These are phyloP conservation scores for Geotrichum aggregatum DNA, from an alignment of 1,139 yeast species.

Conservation along the genomic window DNA sequence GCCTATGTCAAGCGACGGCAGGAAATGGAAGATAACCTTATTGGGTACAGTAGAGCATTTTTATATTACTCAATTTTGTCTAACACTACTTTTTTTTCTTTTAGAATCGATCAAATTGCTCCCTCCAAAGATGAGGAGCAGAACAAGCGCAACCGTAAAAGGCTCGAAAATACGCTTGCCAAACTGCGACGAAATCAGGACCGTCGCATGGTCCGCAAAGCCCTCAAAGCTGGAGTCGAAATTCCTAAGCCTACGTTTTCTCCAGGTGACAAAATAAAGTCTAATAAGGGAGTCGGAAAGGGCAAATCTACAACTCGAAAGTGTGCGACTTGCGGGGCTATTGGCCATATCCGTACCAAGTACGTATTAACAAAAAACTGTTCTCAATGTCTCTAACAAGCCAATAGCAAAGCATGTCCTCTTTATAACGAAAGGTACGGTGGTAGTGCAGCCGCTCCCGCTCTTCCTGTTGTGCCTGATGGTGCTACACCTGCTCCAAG, in stretches of 20 bases:
- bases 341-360: conserved; percentile 91
- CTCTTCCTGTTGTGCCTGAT: conserved; percentile 8
- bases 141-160: conserved; percentile 71
- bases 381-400: conserved; percentile 17
- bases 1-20: conserved; percentile 81
- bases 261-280: conserved; percentile 40
- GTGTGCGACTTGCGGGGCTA: conserved; percentile 92
- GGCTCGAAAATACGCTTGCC: conserved; percentile 76
- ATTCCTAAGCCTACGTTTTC: conserved; percentile 19
- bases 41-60: conserved; percentile 43
- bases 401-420: conserved; percentile 66
- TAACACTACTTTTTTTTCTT: conserved; percentile 4
- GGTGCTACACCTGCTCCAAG: conserved; percentile 17
- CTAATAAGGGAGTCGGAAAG: conserved; percentile 35
- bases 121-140: conserved; percentile 85
- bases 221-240: conserved; percentile 39
- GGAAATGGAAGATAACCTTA: conserved; percentile 63
- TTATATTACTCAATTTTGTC: background rate
- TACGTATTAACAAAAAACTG: conserved; percentile 14
- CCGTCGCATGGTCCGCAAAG: conserved; percentile 54
- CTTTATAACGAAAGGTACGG: conserved; percentile 51
- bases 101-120: conserved; percentile 53
- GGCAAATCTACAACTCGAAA: conserved; percentile 72
- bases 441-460: conserved; percentile 23
- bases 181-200: conserved; percentile 73